Conservation (phyloP, 2,329 filamentous ascomycete species). For the Herpotrichia juniperi region DNA sequence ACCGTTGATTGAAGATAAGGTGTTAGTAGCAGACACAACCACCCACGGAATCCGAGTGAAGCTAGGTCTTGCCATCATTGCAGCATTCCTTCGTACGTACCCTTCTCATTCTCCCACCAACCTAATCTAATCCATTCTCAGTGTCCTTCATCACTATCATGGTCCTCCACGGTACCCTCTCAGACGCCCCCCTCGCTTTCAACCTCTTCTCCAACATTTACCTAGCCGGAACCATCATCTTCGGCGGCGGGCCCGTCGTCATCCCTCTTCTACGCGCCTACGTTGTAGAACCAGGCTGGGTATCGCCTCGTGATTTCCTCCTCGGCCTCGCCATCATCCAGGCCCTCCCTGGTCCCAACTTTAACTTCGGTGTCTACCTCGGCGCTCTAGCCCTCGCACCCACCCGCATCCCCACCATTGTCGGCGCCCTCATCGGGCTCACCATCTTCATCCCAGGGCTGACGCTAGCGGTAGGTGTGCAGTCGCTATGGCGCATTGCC, state of each 20-base stretch:
- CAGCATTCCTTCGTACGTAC: conserved; percentile 56
- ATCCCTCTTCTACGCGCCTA: conserved; percentile 52
- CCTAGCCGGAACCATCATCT: conserved; percentile 69
- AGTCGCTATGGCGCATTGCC: conserved; percentile 47
- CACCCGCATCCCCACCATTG: conserved; percentile 29
- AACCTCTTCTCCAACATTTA: conserved; percentile 75
- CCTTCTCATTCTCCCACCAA: neutral
- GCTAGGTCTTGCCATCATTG: conserved; percentile 45
- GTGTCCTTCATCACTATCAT: conserved; percentile 64
- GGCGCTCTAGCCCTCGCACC: conserved; percentile 45
- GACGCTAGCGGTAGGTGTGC: conserved; percentile 42
- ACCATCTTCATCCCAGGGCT: conserved; percentile 51
- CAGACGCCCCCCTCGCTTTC: conserved; percentile 55
- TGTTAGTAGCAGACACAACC: conserved; percentile 25
- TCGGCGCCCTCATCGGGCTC: conserved; percentile 47
- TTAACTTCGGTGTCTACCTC: conserved; percentile 58
- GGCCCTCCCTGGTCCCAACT: conserved; percentile 69
- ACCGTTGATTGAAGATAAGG: conserved; percentile 4
- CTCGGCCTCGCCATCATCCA: conserved; percentile 75
- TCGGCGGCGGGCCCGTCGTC: conserved; percentile 54
- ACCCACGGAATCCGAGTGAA: conserved; percentile 46
- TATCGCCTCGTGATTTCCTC: conserved; percentile 72
- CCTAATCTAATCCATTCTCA: conserved; percentile 22
- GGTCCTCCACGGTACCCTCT: conserved; percentile 51
- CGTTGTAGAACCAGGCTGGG: conserved; percentile 72